A percentile compares a stretch with the other conserved stretches of the same genome.
These are phyloP conservation scores for Amanita fuliginea DNA, from an alignment of 768 basidiomycete genomes.

Conservation along the genomic window DNA sequence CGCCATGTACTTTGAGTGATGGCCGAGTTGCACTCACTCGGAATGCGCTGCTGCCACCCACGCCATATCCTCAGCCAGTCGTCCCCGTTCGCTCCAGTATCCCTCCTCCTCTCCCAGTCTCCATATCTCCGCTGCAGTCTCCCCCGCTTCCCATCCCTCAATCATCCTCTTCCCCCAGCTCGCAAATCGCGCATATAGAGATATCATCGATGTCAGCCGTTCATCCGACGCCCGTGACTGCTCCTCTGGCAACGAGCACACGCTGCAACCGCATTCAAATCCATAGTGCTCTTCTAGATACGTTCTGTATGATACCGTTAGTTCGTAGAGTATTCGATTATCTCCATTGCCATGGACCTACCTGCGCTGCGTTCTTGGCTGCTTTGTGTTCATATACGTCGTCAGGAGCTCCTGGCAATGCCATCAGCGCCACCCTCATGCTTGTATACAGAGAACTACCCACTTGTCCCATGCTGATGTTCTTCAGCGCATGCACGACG, in stretches of 20 bases:
- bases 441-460: conserved; percentile 7
- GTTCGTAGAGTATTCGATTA: background rate
- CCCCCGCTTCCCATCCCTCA: conserved; percentile 37
- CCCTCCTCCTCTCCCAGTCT: conserved; percentile 47
- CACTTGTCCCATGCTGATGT: conserved; percentile 41
- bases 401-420: conserved; percentile 45
- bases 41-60: conserved; percentile 52
- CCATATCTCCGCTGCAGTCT: conserved; percentile 42
- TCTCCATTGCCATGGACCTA: conserved; percentile 9
- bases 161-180: conserved; percentile 38
- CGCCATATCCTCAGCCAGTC: conserved; percentile 48
- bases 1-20: no score
- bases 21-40: conserved; percentile 30
- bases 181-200: conserved; percentile 31
- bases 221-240: conserved; percentile 40
- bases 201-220: conserved; percentile 34
- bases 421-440: conserved; percentile 1
- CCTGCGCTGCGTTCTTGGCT: conserved; percentile 43
- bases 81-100: conserved; percentile 55
- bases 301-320: conserved; percentile 25
- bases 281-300: conserved; percentile 40
- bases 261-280: conserved; percentile 47
- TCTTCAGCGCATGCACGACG: conserved; percentile 49
- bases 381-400: conserved; percentile 48
- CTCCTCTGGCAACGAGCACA: conserved; percentile 41